A percentile compares a stretch with the other conserved stretches of the same genome.
Evolutionary conservation across 2,329 filamentous ascomycete species (phyloP).

Genomic region (Aspergillus sp.): DNA sequence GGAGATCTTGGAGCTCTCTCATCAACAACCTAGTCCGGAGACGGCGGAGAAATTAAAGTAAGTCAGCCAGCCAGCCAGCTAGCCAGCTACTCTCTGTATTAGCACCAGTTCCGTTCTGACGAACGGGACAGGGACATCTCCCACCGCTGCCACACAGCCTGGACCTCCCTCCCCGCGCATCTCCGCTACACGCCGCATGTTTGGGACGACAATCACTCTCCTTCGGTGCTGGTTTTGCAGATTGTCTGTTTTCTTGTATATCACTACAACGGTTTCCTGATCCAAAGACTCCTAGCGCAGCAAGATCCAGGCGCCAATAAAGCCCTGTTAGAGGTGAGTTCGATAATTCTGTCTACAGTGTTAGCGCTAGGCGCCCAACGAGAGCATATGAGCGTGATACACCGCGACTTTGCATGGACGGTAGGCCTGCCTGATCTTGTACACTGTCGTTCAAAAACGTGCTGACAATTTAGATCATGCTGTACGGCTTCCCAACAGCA

Average conservation of each 20-base stretch:
- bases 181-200: slow-evolving; percentile 12
- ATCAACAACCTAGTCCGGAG: slow-evolving; percentile 8
- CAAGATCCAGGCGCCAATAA: slow-evolving; percentile 11
- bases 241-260: slow-evolving; percentile 15
- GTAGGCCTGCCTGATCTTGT: slow-evolving; percentile 5
- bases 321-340: slow-evolving; percentile 13
- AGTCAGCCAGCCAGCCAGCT: slow-evolving; percentile 1
- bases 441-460: not conserved
- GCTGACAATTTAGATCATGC: slow-evolving; percentile 8
- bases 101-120: not conserved
- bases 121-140: slow-evolving; percentile 12
- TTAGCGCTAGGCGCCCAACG: slow-evolving; percentile 12
- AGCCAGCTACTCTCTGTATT: not conserved
- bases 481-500: slow-evolving; percentile 20
- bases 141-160: slow-evolving; percentile 11
- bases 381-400: slow-evolving; percentile 15
- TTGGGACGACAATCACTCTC: slow-evolving; percentile 12
- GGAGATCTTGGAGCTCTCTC: slow-evolving; percentile 18
- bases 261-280: slow-evolving; percentile 20
- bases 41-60: slow-evolving; percentile 11
- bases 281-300: slow-evolving; percentile 18
- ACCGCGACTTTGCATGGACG: slow-evolving; percentile 13
- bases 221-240: slow-evolving; percentile 24
- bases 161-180: slow-evolving; percentile 13
- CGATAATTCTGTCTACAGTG: slow-evolving; percentile 16